phyloP scores from a whole-genome alignment of 352 stramenopile genomes.

The Phytophthora melonis region DNA sequence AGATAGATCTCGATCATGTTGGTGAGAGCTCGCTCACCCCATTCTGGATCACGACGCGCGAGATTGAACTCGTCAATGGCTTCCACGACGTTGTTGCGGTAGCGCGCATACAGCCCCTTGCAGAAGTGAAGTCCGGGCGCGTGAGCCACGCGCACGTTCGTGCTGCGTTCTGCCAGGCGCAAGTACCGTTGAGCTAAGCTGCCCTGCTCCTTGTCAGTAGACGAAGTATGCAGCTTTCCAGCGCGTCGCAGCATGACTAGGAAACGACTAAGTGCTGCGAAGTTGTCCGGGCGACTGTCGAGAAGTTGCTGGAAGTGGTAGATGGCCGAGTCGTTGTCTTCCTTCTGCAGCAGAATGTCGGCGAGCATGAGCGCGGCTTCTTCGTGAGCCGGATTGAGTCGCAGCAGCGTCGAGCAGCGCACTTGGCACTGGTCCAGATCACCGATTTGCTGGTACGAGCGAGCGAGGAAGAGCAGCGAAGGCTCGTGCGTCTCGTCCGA shows the following conservation, averaged over 20 bases:
- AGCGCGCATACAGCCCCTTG: slow-evolving; percentile 90
- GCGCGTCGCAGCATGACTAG: slow-evolving; percentile 88
- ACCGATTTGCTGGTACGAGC: slow-evolving; percentile 69
- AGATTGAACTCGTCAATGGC: slow-evolving; percentile 94
- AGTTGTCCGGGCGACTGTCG: slow-evolving; percentile 91
- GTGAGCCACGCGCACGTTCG: slow-evolving; percentile 72
- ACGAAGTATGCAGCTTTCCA: slow-evolving; percentile 74
- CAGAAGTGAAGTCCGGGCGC: slow-evolving; percentile 92
- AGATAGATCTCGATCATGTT: slow-evolving; percentile 96
- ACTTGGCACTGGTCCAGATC: slow-evolving; percentile 90
- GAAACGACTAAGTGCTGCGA: slow-evolving; percentile 88
- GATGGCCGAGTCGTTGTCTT: slow-evolving; percentile 89
- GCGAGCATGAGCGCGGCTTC: slow-evolving; percentile 92
- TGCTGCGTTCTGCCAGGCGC: slow-evolving; percentile 77
- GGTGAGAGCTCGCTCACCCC: slow-evolving; percentile 87
- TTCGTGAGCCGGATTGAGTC: slow-evolving; percentile 84
- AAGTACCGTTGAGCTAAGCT: slow-evolving; percentile 70
- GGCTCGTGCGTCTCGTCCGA: slow-evolving; percentile 84
- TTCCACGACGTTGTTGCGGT: slow-evolving; percentile 91
- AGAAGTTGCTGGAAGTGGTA: slow-evolving; percentile 92
- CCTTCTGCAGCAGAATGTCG: slow-evolving; percentile 91
- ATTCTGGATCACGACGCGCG: slow-evolving; percentile 87
- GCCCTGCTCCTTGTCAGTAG: slow-evolving; percentile 37
- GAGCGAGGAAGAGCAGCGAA: slow-evolving; percentile 87
- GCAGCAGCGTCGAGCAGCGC: slow-evolving; percentile 84